These are phyloP conservation scores for Immersiporthe knoxdaviesiana DNA, from an alignment of 2,329 filamentous ascomycete genomes.

Conservation along the genomic window DNA sequence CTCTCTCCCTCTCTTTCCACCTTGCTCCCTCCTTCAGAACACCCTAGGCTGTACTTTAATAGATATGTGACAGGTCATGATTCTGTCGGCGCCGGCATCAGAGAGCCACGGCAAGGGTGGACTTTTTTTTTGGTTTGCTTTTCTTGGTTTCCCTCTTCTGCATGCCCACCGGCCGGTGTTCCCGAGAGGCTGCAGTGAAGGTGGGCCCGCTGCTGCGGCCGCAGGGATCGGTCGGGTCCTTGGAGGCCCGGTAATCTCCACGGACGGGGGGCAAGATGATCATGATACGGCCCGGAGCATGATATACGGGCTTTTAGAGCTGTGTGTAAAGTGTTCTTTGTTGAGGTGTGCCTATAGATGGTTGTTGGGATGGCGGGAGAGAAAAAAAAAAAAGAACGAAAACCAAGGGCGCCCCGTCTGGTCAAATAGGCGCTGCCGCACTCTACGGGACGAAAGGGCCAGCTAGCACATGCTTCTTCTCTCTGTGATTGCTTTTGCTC, in stretches of 20 bases:
- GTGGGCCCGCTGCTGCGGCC: conserved; percentile 8
- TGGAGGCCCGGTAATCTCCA: conserved; percentile 23
- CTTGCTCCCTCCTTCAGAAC: neutral
- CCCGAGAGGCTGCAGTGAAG: conserved; percentile 13
- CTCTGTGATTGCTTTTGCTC: neutral
- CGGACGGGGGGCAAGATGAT: conserved; percentile 13
- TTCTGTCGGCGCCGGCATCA: neutral
- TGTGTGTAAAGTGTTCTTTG: neutral
- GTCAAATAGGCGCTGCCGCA: neutral
- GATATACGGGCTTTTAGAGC: neutral
- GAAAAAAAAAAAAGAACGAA: no score
- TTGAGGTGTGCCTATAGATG: neutral
- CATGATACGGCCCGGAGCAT: conserved; percentile 2
- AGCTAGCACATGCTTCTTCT: neutral
- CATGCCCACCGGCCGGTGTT: conserved; percentile 13
- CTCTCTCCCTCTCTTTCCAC: no score
- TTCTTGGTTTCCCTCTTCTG: neutral
- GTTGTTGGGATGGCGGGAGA: no score
- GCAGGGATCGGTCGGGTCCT: conserved; percentile 11
- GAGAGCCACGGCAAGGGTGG: neutral
- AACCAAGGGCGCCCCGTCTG: neutral
- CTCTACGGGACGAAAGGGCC: neutral
- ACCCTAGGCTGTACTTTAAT: neutral
- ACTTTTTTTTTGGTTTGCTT: neutral
- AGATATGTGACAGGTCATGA: neutral